Evolutionary conservation across 169 alveolate species (phyloP), one percentile per base, ranked within the genome.

Genomic region (Plasmodium knowlesi): DNA sequence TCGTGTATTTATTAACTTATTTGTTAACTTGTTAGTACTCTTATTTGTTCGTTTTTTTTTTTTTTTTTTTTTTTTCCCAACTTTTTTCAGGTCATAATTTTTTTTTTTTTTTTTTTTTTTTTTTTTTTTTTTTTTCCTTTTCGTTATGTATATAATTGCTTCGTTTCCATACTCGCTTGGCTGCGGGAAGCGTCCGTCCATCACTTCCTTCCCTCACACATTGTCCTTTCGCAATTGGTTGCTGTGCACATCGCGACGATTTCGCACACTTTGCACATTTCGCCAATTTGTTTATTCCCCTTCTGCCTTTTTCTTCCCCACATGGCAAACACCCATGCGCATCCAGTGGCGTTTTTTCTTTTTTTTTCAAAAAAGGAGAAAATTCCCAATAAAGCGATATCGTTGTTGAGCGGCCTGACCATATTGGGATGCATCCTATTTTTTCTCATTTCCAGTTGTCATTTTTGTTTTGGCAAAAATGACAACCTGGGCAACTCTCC

Each of bases 401-500:
- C 10, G 3, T 37, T 22, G 70, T 39, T 37, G 39, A 2, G 32
- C n/a, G 25, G 43, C 84, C n/a, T 39, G n/a, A 14, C 41, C 67
- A 34, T 78, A 3, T 22, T 37, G 84, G 34, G 74, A 25, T n/a
- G 30, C 37, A 5, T 19, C n/a, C 22, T 10, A 78, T 78, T 37
- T 30, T 57, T 30, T 78, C 54, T 78, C 50, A 19, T 78, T 37
- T 41, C 50, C 71, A 78, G 84, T 78, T 78, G 53, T 34, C 28
- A 46, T 57, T 78, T 46, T 30, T 37, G 10, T 16, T 32, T 78
- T 39, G 67, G 70, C 53, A 78, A n/a, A 28, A 53, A 0, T 28
- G 54, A 43, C 54, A 43, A 39, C 61, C 34, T 22, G 30, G 34
- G 30, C n/a, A 16, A 5, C 32, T 46, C 19, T 22, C 34, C 28